A percentile compares a stretch with the other conserved stretches of the same genome.
These are phyloP conservation scores for Mesostigma viride DNA, from an alignment of 139 green algal species.

Conservation along the genomic window DNA sequence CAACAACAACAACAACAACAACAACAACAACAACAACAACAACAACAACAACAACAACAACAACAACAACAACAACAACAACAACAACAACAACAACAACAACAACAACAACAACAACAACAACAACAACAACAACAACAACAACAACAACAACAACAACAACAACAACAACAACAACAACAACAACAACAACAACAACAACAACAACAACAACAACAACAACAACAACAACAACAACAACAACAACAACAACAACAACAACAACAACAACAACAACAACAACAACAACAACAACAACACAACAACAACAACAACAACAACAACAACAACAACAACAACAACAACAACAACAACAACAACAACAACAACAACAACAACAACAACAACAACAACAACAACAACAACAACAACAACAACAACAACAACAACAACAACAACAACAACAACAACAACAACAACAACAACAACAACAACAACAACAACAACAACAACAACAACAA, in stretches of 20 bases:
- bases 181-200: constrained; percentile 20
- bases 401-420: neutral
- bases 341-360: neutral
- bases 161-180: constrained; percentile 15
- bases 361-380: neutral
- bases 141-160: neutral
- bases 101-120: constrained; percentile 11
- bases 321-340: neutral
- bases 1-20: too few species aligned
- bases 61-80: too few species aligned
- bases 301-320: too few species aligned
- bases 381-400: neutral
- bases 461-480: too few species aligned
- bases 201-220: constrained; percentile 12
- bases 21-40: too few species aligned
- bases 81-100: too few species aligned
- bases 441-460: neutral
- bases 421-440: neutral
- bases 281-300: too few species aligned
- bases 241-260: constrained; percentile 7
- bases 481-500: too few species aligned
- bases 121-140: constrained; percentile 13
- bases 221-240: constrained; percentile 13
- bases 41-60: too few species aligned
- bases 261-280: constrained; percentile 13